Evolutionary conservation across 1,284 basidiomycete genomes (phyloP), one percentile per base, ranked within the genome.

Genomic region (Peniophora sp.): DNA sequence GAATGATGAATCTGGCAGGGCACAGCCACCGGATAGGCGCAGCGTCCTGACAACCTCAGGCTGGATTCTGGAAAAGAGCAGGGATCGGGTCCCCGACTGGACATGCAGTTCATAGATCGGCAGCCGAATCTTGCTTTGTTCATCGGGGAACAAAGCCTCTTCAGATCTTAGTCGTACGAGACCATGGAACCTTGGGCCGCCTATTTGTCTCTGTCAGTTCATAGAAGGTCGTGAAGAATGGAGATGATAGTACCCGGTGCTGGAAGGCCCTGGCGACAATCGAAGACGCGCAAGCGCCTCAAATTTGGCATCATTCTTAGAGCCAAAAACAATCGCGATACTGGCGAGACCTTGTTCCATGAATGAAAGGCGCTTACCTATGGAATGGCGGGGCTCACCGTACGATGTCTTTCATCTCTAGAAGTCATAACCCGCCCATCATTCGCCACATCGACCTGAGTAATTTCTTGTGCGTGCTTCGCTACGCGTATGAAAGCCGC

Each of bases 371-470:
- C 20, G 45, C 19, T 17, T 43, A 11, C 17, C 23, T 32, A 45
- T 52, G 19, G 24, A 24, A 19, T 17, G 19, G 25, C 32, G 32
- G 45, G 22, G 17, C 27, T 48, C 27, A 39, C 35, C 46, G 34
- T 19, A 17, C 60, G 53, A 56, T 52, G 38, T 22, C 46, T 51
- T 19, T 41, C 38, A n/a, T 41, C 38, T 41, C 38, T 6, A n/a
- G 16, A 17, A 8, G 19, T 16, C 48, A 69, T 56, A 46, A 69
- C 54, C 50, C 68, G 67, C 43, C 66, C 64, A 53, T 74, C 71
- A 52, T 71, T 73, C 43, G 68, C 69, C 45, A 71, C 69, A 56
- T 74, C 72, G 20, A 65, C 65, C 57, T 61, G 67, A 8, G 56
- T 52, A 36, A 73, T 59, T 52, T 43, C 53, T 55, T 32, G 55